Evolutionary conservation across 352 stramenopile species (phyloP), one percentile per base, ranked within the genome.

Genomic region (Peronospora farinosa): DNA sequence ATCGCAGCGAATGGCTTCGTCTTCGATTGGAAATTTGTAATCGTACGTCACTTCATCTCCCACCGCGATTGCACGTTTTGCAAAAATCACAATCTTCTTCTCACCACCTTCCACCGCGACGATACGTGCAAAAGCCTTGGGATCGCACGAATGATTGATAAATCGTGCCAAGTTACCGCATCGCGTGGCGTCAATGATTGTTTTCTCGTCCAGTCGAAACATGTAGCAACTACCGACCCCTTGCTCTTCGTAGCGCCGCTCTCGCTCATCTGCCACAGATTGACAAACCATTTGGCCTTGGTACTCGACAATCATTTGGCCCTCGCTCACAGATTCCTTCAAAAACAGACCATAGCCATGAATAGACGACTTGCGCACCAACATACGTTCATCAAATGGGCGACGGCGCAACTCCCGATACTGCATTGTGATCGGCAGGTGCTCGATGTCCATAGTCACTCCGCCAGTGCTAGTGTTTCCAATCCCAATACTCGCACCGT

Each of bases 281-380:
- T 96, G 82, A n/a, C 72, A 63, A 60, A 98, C 87, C 59, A 94
- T 84, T 64, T 98, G 84, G 5, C 95, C 95, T 54, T 97, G 84
- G 55, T 98, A 98, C 72, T 98, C 95, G 32, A 98, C 87, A 38
- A 98, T 97, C 85, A 98, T 96, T 49, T 97, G 87, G 15, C 94
- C 82, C 51, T 96, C 90, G 2, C 64, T 72, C 33, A 97, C 72
- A 28, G 84, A 76, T 49, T 94, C 74, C 38, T 97, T 95, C 13
- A 92, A 77, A 69, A 98, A 98, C n/a, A 98, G 67, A 5, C 95
- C 95, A 58, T 96, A 98, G 28, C 89, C 94, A 62, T 98, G 95
- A 60, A 98, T 98, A 46, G 92, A 87, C 9, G 85, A 97, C 53
- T 96, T 93, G 30, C 84, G 79, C 25, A 97, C 91, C 54, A 90